A percentile compares a stretch with the other conserved stretches of the same genome.
Evolutionary conservation across 352 stramenopile species (phyloP).

Genomic region (Pythium plurisporium): DNA sequence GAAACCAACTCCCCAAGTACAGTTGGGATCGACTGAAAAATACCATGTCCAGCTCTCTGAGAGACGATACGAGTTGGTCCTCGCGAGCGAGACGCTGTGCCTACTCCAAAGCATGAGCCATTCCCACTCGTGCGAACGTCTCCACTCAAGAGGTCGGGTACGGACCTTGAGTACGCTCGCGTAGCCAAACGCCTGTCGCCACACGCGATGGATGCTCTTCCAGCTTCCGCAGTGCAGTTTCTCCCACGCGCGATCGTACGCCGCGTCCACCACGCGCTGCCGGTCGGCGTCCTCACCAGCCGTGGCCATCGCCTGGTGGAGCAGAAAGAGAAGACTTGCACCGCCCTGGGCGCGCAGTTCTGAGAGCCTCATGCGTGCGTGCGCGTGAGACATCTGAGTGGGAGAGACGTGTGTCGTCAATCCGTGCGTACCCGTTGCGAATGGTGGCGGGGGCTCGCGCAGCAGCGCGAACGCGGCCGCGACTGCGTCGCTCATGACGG

Average conservation of each 20-base stretch:
- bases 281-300: background rate
- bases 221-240: conserved; percentile 68
- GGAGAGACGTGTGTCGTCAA: too few relatives aligned
- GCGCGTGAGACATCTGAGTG: too few relatives aligned
- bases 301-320: conserved; percentile 22
- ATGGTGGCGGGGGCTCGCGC: background rate
- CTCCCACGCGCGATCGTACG: conserved; percentile 69
- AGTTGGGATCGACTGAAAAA: background rate
- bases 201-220: conserved; percentile 52
- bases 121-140: background rate
- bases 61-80: conserved; percentile 25
- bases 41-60: conserved; percentile 65
- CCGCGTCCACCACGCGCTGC: conserved; percentile 19
- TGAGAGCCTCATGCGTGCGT: conserved; percentile 21
- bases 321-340: conserved; percentile 36
- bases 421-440: conserved; percentile 1
- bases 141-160: background rate
- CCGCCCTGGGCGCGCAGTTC: conserved; percentile 41
- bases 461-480: background rate
- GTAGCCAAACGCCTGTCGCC: conserved; percentile 55
- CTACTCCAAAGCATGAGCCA: conserved; percentile 23
- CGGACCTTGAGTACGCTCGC: conserved; percentile 49
- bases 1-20: background rate
- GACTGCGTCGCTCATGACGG: background rate
- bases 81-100: conserved; percentile 28